A percentile compares a stretch with the other conserved stretches of the same genome.
Evolutionary conservation across 163 green algal genomes (phyloP).

Genomic region (Scenedesmus sp.): DNA sequence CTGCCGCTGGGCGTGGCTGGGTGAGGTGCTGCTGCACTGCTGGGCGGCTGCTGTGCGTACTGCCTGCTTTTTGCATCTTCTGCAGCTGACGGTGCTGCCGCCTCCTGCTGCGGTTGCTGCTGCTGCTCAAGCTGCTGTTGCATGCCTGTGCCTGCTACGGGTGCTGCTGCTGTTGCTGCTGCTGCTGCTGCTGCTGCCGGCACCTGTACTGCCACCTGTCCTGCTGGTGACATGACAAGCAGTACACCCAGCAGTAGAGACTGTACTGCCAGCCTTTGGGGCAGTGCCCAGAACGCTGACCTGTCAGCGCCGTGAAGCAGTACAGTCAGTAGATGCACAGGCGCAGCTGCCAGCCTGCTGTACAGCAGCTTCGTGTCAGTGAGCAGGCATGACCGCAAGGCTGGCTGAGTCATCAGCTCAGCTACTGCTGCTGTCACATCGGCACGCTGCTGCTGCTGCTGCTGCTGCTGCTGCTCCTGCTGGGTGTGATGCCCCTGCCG

Average conservation of each 20-base stretch:
- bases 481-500: background rate
- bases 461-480: background rate
- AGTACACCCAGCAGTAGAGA: conserved; percentile 28
- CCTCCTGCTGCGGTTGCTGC: conserved; percentile 11
- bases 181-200: background rate
- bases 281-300: conserved; percentile 33
- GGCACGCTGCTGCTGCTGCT: conserved; percentile 9
- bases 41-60: background rate
- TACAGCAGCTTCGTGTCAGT: conserved; percentile 31
- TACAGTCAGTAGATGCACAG: background rate
- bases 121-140: background rate
- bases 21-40: background rate
- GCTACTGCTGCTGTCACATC: background rate
- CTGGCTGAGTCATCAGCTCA: background rate
- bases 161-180: conserved; percentile 4
- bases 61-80: background rate
- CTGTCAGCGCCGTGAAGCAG: background rate
- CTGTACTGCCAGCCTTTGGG: conserved; percentile 41
- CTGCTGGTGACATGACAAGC: conserved; percentile 33
- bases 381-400: conserved; percentile 1
- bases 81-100: background rate
- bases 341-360: background rate
- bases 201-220: conserved; percentile 15
- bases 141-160: too few relatives aligned
- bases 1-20: background rate